Conservation (phyloP, 2,329 filamentous ascomycete genomes). For the Sporothrix schenckii region DNA sequence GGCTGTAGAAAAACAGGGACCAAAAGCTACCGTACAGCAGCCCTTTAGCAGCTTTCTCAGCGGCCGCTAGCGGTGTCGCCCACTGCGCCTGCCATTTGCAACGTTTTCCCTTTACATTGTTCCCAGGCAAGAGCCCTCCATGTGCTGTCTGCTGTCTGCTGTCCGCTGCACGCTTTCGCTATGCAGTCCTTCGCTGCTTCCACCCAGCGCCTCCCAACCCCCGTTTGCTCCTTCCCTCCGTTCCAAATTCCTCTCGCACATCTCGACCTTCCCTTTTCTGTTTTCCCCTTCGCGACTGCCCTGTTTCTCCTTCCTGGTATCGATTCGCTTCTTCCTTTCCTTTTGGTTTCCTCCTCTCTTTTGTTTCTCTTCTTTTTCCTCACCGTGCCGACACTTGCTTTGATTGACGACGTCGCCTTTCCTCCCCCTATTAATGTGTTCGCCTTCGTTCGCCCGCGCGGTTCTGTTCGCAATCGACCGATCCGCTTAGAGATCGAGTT, state of each 20-base stretch:
- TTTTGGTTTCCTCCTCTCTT: slow-evolving; percentile 25
- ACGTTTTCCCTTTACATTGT: background rate
- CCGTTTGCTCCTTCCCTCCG: slow-evolving; percentile 37
- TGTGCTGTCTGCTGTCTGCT: background rate
- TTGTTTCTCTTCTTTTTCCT: slow-evolving; percentile 20
- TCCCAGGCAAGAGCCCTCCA: background rate
- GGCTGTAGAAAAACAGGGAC: slow-evolving; percentile 9
- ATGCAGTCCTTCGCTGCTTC: slow-evolving; percentile 6
- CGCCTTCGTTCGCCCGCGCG: slow-evolving; percentile 33
- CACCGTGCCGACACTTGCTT: background rate
- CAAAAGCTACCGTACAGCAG: slow-evolving; percentile 19
- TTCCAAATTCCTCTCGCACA: slow-evolving; percentile 33
- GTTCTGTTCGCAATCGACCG: slow-evolving; percentile 35
- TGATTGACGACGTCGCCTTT: slow-evolving; percentile 13
- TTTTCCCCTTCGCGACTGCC: slow-evolving; percentile 17
- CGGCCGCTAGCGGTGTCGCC: background rate
- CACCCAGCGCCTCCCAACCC: slow-evolving; percentile 37
- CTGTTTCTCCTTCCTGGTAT: slow-evolving; percentile 19
- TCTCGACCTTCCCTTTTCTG: slow-evolving; percentile 31
- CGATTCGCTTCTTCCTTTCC: slow-evolving; percentile 23
- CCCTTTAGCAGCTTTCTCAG: background rate
- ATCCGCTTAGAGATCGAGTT: slow-evolving; percentile 35
- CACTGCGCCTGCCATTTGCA: background rate
- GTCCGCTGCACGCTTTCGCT: background rate
- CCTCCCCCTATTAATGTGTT: slow-evolving; percentile 34